Conservation (phyloP, 192 early-diverging fungal genomes). For the Backusella psychrophila region DNA sequence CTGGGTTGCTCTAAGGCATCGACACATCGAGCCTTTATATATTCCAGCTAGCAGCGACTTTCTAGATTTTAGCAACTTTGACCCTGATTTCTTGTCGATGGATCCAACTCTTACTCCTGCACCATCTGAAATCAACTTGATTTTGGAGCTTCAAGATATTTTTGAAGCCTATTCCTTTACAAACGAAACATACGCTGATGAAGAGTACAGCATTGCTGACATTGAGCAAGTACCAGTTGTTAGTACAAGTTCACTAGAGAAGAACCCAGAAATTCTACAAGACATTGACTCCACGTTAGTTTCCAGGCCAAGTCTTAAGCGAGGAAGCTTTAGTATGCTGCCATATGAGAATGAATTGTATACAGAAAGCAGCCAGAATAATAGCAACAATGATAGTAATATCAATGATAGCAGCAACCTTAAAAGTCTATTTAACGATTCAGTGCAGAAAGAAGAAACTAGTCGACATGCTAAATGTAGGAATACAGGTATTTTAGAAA, state of each 20-base stretch:
- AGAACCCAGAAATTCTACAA: background rate
- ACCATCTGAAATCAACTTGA: conserved; percentile 19
- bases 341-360: conserved; percentile 15
- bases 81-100: conserved; percentile 50
- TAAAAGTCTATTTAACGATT: background rate
- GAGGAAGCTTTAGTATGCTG: conserved; percentile 37
- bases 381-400: background rate
- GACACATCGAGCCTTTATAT: conserved; percentile 60
- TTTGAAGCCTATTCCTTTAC: conserved; percentile 36
- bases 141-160: conserved; percentile 27
- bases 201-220: background rate
- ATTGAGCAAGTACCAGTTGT: background rate
- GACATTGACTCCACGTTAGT: background rate
- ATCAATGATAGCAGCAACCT: background rate
- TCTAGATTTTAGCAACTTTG: conserved; percentile 52
- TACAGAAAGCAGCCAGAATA: background rate
- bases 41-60: conserved; percentile 48
- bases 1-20: conserved; percentile 66
- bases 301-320: conserved; percentile 21
- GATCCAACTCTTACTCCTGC: conserved; percentile 38
- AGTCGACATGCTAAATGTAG: conserved; percentile 6
- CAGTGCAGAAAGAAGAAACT: background rate
- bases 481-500: conserved; percentile 5
- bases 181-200: background rate
- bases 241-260: background rate